phyloP scores from a whole-genome alignment of 2,329 filamentous ascomycete species.

The Dothistroma septosporum region DNA sequence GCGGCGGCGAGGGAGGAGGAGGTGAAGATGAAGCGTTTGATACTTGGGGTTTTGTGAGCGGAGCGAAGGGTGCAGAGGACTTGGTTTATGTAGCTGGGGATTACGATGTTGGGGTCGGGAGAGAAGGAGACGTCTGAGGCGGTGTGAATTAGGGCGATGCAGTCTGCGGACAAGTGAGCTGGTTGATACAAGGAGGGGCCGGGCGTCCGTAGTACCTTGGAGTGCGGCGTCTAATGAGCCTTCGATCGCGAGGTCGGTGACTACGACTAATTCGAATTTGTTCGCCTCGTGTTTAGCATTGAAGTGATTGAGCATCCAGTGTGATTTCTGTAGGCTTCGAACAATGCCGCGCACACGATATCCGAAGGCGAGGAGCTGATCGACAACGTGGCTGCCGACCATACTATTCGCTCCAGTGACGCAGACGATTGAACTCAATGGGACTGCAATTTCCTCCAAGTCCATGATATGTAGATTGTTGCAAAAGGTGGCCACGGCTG shows the following conservation, averaged over 20 bases:
- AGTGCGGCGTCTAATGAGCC: not conserved
- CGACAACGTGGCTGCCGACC: conserved; percentile 28
- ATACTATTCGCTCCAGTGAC: conserved; percentile 31
- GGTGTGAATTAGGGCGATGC: not conserved
- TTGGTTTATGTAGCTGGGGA: not conserved
- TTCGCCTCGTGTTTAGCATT: conserved; percentile 23
- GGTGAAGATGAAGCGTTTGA: conserved; percentile 43
- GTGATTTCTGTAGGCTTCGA: conserved; percentile 18
- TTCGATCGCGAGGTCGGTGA: conserved; percentile 4
- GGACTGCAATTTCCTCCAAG: not conserved
- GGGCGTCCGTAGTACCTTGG: not conserved
- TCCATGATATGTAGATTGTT: not conserved
- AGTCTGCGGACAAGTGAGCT: not conserved
- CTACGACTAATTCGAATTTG: conserved; percentile 34
- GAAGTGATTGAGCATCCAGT: conserved; percentile 24
- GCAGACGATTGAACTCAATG: conserved; percentile 17
- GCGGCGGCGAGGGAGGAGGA: conserved; percentile 36
- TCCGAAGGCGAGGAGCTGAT: conserved; percentile 25
- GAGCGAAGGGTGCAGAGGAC: conserved; percentile 23
- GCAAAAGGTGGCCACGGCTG: not conserved
- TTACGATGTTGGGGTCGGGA: not conserved
- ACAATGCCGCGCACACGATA: conserved; percentile 31
- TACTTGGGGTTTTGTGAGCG: conserved; percentile 34
- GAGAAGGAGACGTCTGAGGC: not conserved
- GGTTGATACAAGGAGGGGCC: too few relatives aligned